Percentiles rank a stretch among this genome's conserved stretches.
phyloP scores from a whole-genome alignment of 2,329 filamentous ascomycete species.

The Diaporthe eres region DNA sequence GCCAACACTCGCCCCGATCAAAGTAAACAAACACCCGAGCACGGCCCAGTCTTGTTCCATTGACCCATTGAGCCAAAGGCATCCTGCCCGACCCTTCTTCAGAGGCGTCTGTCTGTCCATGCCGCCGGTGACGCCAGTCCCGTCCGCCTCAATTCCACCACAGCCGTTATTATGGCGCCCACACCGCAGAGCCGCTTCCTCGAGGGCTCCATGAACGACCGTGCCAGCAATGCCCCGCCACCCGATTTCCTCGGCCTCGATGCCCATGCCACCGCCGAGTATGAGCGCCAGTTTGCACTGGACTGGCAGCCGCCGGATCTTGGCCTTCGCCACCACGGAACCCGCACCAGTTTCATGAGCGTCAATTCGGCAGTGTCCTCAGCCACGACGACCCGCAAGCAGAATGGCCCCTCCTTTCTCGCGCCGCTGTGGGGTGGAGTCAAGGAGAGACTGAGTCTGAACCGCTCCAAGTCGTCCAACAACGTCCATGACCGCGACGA shows the following conservation, averaged over 20 bases:
- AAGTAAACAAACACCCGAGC: conserved; percentile 25
- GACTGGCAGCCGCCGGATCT: conserved; percentile 41
- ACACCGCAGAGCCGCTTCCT: conserved; percentile 69
- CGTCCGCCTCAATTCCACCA: conserved; percentile 22
- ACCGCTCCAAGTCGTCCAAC: conserved; percentile 45
- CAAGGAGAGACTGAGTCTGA: conserved; percentile 48
- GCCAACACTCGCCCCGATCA: neutral
- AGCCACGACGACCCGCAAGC: conserved; percentile 16
- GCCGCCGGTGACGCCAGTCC: conserved; percentile 10
- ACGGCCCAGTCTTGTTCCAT: conserved; percentile 11
- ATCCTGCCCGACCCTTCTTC: conserved; percentile 4
- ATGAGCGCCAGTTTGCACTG: conserved; percentile 46
- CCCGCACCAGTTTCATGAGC: conserved; percentile 36
- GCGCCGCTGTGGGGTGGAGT: conserved; percentile 53
- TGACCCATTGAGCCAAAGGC: neutral
- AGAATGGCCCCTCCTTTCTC: conserved; percentile 45
- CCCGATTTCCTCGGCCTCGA: conserved; percentile 71
- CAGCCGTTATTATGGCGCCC: conserved; percentile 39
- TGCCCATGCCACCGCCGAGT: conserved; percentile 45
- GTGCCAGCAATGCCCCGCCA: conserved; percentile 79
- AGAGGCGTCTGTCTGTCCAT: conserved; percentile 15
- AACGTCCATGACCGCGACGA: conserved; percentile 43
- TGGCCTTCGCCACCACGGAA: conserved; percentile 9
- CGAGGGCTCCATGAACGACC: conserved; percentile 91
- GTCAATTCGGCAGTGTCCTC: conserved; percentile 15